A percentile compares a stretch with the other conserved stretches of the same genome.
phyloP scores from a whole-genome alignment of 2,329 filamentous ascomycete species.

The Fusarium globosum region DNA sequence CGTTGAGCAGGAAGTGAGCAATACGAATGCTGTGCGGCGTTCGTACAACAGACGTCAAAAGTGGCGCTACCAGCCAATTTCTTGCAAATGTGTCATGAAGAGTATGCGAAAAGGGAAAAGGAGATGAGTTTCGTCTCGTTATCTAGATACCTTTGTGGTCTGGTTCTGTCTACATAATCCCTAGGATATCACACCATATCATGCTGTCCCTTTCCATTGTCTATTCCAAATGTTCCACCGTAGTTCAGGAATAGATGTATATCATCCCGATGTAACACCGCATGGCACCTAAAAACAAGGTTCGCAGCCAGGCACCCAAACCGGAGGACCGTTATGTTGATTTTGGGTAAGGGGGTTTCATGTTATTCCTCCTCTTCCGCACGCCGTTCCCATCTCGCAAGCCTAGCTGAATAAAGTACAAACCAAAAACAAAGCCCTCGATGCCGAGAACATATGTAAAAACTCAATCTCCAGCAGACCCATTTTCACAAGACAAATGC shows the following conservation, averaged over 20 bases:
- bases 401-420: conserved; percentile 38
- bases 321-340: background rate
- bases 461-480: conserved; percentile 18
- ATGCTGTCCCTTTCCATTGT: conserved; percentile 14
- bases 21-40: conserved; percentile 35
- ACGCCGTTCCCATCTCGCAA: conserved; percentile 27
- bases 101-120: conserved; percentile 6
- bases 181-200: conserved; percentile 4
- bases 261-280: conserved; percentile 42
- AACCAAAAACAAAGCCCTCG: conserved; percentile 22
- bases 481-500: conserved; percentile 14
- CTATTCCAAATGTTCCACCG: conserved; percentile 15
- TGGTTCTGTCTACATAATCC: conserved; percentile 22
- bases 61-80: conserved; percentile 14
- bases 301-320: conserved; percentile 38
- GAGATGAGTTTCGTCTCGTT: conserved; percentile 35
- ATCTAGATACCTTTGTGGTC: conserved; percentile 21
- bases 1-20: conserved; percentile 17
- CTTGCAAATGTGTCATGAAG: background rate
- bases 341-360: background rate
- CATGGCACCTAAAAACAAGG: conserved; percentile 35
- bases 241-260: conserved; percentile 12
- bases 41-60: conserved; percentile 42
- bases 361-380: conserved; percentile 3
- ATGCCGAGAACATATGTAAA: background rate